Evolutionary conservation across 352 stramenopile species (phyloP).

Genomic region (Phytopythium oedochilum): DNA sequence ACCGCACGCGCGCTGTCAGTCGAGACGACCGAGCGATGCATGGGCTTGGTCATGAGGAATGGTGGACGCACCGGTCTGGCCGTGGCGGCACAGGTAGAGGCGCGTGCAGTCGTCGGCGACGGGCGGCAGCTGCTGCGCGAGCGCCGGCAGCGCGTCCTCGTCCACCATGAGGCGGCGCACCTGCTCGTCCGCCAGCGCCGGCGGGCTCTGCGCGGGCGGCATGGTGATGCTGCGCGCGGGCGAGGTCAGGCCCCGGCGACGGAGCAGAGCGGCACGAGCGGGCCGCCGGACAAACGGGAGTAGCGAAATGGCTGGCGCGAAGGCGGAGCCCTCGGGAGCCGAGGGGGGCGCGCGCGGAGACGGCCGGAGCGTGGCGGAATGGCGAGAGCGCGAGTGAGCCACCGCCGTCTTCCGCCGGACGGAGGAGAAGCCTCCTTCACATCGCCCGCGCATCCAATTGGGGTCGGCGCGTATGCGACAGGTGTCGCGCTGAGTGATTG

Average conservation of each 20-base stretch:
- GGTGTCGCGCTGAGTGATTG: conserved; percentile 1
- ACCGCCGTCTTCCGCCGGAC: background rate
- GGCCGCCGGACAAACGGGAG: background rate
- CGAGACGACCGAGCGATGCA: no score
- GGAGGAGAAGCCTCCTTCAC: no score
- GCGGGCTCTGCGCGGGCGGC: conserved; percentile 12
- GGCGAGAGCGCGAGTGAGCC: background rate
- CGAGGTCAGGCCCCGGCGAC: background rate
- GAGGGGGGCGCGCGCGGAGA: no score
- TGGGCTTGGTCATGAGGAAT: no score
- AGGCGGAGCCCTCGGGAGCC: background rate
- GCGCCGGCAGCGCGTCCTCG: conserved; percentile 12
- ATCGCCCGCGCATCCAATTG: no score
- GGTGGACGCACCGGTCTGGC: conserved; percentile 43
- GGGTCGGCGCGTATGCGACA: conserved; percentile 5
- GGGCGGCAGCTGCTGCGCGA: conserved; percentile 53
- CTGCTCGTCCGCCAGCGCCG: conserved; percentile 17
- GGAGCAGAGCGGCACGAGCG: background rate
- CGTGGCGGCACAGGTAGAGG: conserved; percentile 75
- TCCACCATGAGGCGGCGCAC: conserved; percentile 13
- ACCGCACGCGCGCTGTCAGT: no score
- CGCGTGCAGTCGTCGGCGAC: conserved; percentile 44
- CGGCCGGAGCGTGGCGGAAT: no score
- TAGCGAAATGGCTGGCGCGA: conserved; percentile 1
- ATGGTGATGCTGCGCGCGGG: conserved; percentile 6